Base-by-base conservation (phyloP, 2,329 filamentous ascomycete species). In the Hypoxylon sp. region DNA sequence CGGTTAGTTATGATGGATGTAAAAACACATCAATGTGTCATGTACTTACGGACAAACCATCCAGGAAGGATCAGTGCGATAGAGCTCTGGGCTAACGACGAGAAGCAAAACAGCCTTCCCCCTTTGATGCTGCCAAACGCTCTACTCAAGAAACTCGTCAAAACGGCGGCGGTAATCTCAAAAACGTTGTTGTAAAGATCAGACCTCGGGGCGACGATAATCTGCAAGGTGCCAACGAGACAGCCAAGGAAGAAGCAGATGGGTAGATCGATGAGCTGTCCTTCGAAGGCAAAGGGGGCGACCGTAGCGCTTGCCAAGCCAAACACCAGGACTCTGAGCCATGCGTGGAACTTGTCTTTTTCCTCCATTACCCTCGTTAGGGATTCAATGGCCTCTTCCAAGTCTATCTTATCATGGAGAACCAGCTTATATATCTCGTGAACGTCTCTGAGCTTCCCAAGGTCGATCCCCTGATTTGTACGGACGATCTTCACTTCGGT, bases 381-480 rank as follows among this genome's bases (percentile, higher is more conserved):
- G 48, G 62, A 50, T 11, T 73, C 70, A 32, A 76, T 77, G 7
- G 76, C 75, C 51, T 74, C 75, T 48, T 77, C 75, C 48, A 77
- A 68, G 53, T 75, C 67, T 48, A 76, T 81, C 76, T 83, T 84
- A 76, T 94, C 92, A 75, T 94, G 92, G 0, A 94, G 88, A n/a
- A 94, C 92, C 63, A 92, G 88, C 77, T 94, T 94, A 81, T 94
- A 94, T 61, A 94, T 88, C 72, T 91, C 87, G 73, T 94, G 92
- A 1, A 91, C 87, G 70, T 94, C 92, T 55, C 90, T 86, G 11
- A 94, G 85, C 74, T 91, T 91, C 29, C 91, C 92, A 0, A 94
- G 83, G 76, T 94, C 89, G 8, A 94, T 85, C 1, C 91, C 91
- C 74, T 93, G 91, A 0, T 82, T 80, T 0, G 88, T 86, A 76